Conservation (phyloP, 208 protist species). For the Leptomonas seymouri region DNA sequence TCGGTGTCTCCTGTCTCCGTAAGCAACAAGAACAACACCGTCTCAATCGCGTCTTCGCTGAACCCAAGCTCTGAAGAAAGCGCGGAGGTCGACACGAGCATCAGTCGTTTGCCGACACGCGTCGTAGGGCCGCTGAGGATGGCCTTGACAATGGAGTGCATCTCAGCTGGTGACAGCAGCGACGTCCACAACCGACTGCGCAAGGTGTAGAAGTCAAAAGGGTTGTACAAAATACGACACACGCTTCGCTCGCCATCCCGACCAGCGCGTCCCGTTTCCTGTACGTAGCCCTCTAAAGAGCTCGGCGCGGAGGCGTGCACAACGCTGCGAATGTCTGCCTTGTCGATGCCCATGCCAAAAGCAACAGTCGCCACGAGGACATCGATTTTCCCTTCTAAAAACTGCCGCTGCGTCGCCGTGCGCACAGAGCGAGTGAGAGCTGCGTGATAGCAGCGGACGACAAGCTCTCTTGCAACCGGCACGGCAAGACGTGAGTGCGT, state of each 20-base stretch:
- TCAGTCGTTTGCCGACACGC: slow-evolving; percentile 45
- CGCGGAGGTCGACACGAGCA: slow-evolving; percentile 56
- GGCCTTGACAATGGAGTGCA: slow-evolving; percentile 47
- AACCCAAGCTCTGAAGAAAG: slow-evolving; percentile 67
- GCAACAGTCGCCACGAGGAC: slow-evolving; percentile 97
- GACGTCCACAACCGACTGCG: slow-evolving; percentile 74
- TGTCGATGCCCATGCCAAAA: slow-evolving; percentile 99
- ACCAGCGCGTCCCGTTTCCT: slow-evolving; percentile 97
- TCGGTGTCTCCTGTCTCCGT: slow-evolving; percentile 7
- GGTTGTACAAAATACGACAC: slow-evolving; percentile 90
- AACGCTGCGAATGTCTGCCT: slow-evolving; percentile 96
- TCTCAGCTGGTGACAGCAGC: slow-evolving; percentile 61
- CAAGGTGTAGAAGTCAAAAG: slow-evolving; percentile 95
- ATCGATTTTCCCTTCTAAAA: slow-evolving; percentile 82
- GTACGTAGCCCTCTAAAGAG: slow-evolving; percentile 97
- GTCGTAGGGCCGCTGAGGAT: slow-evolving; percentile 59
- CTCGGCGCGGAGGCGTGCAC: slow-evolving; percentile 96
- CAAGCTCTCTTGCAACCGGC: slow-evolving; percentile 12
- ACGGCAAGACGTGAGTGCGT: too few relatives aligned
- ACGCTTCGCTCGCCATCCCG: slow-evolving; percentile 88
- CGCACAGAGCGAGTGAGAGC: slow-evolving; percentile 55
- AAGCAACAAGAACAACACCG: slow-evolving; percentile 77
- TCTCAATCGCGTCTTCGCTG: slow-evolving; percentile 78
- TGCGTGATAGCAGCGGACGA: slow-evolving; percentile 83
- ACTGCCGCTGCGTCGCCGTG: slow-evolving; percentile 81